phyloP scores from a whole-genome alignment of 1,284 basidiomycete species.

The Tremellales sp. region DNA sequence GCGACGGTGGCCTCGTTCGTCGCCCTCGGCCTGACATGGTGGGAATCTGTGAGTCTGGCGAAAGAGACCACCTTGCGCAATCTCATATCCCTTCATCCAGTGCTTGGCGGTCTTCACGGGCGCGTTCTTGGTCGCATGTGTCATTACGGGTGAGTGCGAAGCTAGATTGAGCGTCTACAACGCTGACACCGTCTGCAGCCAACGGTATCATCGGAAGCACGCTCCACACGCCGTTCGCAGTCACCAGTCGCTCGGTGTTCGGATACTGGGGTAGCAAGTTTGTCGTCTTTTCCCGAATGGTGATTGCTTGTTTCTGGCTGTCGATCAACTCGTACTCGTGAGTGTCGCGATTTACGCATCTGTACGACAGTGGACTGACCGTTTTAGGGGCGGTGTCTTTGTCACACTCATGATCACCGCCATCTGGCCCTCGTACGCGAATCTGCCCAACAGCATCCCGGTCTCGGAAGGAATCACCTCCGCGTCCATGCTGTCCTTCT shows the following conservation, averaged over 20 bases:
- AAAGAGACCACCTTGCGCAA: no score
- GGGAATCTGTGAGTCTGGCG: no score
- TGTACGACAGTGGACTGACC: slow-evolving; percentile 10
- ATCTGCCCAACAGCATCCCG: slow-evolving; percentile 62
- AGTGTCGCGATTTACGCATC: not conserved
- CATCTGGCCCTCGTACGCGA: slow-evolving; percentile 67
- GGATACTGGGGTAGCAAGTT: slow-evolving; percentile 60
- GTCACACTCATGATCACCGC: slow-evolving; percentile 62
- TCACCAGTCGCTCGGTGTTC: slow-evolving; percentile 69
- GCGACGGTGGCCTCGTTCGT: slow-evolving; percentile 35
- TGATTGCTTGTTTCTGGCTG: slow-evolving; percentile 77
- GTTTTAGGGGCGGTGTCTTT: slow-evolving; percentile 32
- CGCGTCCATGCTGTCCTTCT: slow-evolving; percentile 60
- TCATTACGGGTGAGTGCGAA: slow-evolving; percentile 30
- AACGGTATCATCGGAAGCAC: slow-evolving; percentile 70
- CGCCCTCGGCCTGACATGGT: slow-evolving; percentile 39
- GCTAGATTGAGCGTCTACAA: not conserved
- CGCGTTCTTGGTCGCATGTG: slow-evolving; percentile 28
- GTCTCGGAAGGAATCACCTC: slow-evolving; percentile 62
- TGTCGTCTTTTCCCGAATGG: slow-evolving; percentile 59
- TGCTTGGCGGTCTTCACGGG: slow-evolving; percentile 36
- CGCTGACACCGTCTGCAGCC: slow-evolving; percentile 15
- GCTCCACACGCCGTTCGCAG: slow-evolving; percentile 61
- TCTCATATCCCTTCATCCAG: no score
- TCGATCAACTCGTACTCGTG: slow-evolving; percentile 57